A percentile compares a stretch with the other conserved stretches of the same genome.
Conservation (phyloP, 305 asterid genomes). For the Petunia hybrid region DNA sequence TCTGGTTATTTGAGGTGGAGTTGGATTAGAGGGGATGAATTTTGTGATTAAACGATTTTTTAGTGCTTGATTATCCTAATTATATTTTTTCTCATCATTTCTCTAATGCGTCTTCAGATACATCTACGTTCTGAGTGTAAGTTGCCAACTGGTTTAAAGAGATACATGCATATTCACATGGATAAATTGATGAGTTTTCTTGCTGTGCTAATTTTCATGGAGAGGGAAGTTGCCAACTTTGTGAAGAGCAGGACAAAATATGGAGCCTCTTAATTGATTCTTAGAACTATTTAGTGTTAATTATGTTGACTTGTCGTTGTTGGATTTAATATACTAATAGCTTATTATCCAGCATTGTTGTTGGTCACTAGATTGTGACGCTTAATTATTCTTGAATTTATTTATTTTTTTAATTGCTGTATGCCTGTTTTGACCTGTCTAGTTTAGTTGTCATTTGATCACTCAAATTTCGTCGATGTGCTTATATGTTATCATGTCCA, state of each 20-base stretch:
- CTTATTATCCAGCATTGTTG: background rate
- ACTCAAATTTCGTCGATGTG: background rate
- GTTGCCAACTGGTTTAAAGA: background rate
- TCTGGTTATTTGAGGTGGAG: background rate
- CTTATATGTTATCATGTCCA: background rate
- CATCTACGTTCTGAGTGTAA: background rate
- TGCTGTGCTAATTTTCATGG: background rate
- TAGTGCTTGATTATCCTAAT: background rate
- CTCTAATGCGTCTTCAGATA: background rate
- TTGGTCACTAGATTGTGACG: background rate
- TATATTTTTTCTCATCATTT: background rate
- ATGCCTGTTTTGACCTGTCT: background rate
- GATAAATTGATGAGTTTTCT: conserved; percentile 10
- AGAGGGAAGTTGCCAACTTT: background rate
- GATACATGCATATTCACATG: background rate
- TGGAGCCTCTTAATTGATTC: background rate
- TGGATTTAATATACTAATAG: background rate
- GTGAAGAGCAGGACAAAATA: background rate
- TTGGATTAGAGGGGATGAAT: background rate
- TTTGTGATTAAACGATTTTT: background rate
- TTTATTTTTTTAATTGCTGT: too few relatives aligned
- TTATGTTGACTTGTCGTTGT: background rate
- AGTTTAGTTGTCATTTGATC: background rate
- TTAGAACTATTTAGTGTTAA: too few relatives aligned
- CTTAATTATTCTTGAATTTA: background rate